Percentiles rank a stretch among this genome's conserved stretches.
These are phyloP conservation scores for Pyricularia sp. DNA, from an alignment of 2,329 filamentous ascomycete species.

Conservation along the genomic window DNA sequence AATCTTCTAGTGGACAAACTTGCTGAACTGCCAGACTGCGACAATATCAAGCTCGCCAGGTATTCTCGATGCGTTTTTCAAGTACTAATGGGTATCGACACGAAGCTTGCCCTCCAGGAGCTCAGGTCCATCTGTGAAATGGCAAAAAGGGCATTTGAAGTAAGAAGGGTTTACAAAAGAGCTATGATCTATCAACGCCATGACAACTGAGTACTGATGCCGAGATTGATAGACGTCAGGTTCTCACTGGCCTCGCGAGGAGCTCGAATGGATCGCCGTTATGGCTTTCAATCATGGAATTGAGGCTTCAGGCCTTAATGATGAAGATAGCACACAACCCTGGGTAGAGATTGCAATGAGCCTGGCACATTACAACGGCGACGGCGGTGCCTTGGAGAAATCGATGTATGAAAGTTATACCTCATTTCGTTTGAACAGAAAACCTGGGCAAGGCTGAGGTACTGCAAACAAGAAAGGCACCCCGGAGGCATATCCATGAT, in stretches of 20 bases:
- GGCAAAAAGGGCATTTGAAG: constrained; percentile 38
- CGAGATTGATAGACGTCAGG: constrained; percentile 23
- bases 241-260: constrained; percentile 48
- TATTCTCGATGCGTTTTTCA: constrained; percentile 76
- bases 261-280: constrained; percentile 69
- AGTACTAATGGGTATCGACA: constrained; percentile 48
- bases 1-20: constrained; percentile 63
- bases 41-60: constrained; percentile 54
- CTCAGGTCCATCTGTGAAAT: constrained; percentile 53
- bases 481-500: background rate
- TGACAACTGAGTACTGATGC: background rate
- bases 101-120: constrained; percentile 46
- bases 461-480: too few species aligned
- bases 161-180: constrained; percentile 18
- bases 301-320: constrained; percentile 49
- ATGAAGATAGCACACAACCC: constrained; percentile 42
- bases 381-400: constrained; percentile 37
- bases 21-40: constrained; percentile 45
- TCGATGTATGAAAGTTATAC: constrained; percentile 34
- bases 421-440: constrained; percentile 22
- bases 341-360: constrained; percentile 58
- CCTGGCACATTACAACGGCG: constrained; percentile 48
- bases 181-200: background rate
- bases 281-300: constrained; percentile 62
- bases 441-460: background rate